A percentile compares a stretch with the other conserved stretches of the same genome.
phyloP scores from a whole-genome alignment of 768 basidiomycete genomes.

The Mycena vitilis region DNA sequence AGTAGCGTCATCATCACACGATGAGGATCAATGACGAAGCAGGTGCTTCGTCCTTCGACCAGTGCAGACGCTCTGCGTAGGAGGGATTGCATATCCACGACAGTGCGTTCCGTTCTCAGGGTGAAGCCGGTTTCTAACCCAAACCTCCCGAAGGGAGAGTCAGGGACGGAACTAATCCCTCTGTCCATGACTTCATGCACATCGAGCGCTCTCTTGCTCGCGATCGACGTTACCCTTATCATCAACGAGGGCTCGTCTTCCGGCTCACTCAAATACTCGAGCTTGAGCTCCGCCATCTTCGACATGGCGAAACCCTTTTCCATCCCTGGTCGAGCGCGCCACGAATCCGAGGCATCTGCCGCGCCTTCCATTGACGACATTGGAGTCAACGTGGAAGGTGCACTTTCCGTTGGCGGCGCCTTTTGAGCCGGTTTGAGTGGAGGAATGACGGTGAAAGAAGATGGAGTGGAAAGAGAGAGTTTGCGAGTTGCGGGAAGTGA shows the following conservation, averaged over 20 bases:
- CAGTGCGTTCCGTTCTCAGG: background rate
- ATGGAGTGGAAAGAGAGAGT: too few relatives aligned
- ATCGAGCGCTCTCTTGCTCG: background rate
- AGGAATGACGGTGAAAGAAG: too few relatives aligned
- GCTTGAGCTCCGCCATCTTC: background rate
- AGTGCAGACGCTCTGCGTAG: background rate
- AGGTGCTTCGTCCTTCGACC: background rate
- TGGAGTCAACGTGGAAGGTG: too few relatives aligned
- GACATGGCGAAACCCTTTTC: background rate
- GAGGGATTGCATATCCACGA: background rate
- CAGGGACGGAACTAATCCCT: background rate
- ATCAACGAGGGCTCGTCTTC: background rate
- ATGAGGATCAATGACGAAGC: background rate
- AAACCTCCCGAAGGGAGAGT: background rate
- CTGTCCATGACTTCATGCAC: background rate
- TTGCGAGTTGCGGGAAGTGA: too few relatives aligned
- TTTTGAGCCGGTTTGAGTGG: too few relatives aligned
- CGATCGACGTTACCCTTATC: background rate
- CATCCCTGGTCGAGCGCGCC: too few relatives aligned
- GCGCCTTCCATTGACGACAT: too few relatives aligned
- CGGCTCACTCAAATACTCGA: background rate
- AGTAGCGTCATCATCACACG: background rate
- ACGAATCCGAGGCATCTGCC: too few relatives aligned
- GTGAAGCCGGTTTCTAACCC: background rate
- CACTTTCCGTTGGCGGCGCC: too few relatives aligned